phyloP scores from a whole-genome alignment of 2,329 filamentous ascomycete genomes.

The Eutypa lata region DNA sequence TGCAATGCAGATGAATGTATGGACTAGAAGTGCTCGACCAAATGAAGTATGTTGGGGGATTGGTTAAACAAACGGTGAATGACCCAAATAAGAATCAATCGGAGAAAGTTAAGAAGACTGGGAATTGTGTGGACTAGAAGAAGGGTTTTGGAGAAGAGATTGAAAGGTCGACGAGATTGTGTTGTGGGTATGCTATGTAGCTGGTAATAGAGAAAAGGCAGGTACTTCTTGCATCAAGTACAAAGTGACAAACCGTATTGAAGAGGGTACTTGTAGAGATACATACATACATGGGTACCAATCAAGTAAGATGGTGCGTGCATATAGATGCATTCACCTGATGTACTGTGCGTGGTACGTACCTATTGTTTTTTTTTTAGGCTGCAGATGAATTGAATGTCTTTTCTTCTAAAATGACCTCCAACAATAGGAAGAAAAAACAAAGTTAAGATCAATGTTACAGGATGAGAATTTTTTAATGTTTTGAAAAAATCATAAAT shows the following conservation, averaged over 20 bases:
- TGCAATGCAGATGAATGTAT: background rate
- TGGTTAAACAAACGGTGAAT: background rate
- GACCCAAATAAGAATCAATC: background rate
- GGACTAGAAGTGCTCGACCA: background rate
- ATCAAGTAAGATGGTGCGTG: background rate
- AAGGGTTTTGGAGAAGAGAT: background rate
- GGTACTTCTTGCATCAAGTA: background rate
- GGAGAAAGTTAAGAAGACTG: background rate
- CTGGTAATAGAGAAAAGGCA: too few species aligned
- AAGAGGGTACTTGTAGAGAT: background rate
- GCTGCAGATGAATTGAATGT: background rate
- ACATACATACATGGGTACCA: too few species aligned
- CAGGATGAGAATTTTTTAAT: background rate
- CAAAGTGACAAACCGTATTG: background rate
- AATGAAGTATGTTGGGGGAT: background rate
- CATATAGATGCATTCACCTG: background rate
- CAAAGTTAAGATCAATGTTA: background rate
- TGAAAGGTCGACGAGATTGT: background rate
- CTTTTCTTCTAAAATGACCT: background rate
- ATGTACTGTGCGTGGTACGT: too few species aligned
- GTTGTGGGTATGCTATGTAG: background rate
- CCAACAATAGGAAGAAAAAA: background rate
- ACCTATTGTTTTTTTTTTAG: too few species aligned
- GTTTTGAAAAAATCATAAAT: constrained; percentile 1
- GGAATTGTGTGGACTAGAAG: background rate